Percentiles rank a stretch among this genome's conserved stretches.
phyloP scores from a whole-genome alignment of 2,329 filamentous ascomycete genomes.

The Neonectria hederae region DNA sequence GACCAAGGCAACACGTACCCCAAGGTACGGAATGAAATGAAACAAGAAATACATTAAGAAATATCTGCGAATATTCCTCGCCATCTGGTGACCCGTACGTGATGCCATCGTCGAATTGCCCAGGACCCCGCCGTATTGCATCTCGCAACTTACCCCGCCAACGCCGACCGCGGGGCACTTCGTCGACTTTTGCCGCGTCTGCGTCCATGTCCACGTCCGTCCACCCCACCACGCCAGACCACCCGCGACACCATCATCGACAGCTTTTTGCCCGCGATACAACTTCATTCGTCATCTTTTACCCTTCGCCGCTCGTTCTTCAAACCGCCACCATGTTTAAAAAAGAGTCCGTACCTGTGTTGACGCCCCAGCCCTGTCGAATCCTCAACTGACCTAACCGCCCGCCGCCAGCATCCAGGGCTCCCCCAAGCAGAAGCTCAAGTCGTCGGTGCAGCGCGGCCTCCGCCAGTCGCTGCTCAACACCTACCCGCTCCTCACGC shows the following conservation, averaged over 20 bases:
- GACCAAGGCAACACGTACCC: not conserved
- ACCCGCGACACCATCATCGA: constrained; percentile 14
- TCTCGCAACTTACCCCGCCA: constrained; percentile 45
- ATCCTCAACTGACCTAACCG: constrained; percentile 31
- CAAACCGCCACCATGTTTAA: constrained; percentile 78
- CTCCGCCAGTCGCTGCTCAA: constrained; percentile 85
- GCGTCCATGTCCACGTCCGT: constrained; percentile 14
- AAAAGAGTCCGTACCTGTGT: constrained; percentile 79
- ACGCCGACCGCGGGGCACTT: constrained; percentile 39
- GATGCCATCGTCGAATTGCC: not conserved
- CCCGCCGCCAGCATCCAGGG: constrained; percentile 66
- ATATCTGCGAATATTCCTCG: not conserved
- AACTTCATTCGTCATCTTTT: not conserved
- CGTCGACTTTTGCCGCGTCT: constrained; percentile 39
- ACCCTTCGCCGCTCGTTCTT: not conserved
- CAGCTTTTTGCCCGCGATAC: not conserved
- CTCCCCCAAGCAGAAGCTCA: constrained; percentile 92
- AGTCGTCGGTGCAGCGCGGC: constrained; percentile 90
- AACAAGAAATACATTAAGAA: not conserved
- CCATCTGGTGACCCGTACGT: not conserved
- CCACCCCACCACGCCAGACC: constrained; percentile 33
- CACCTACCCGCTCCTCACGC: constrained; percentile 85
- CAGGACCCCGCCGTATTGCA: constrained; percentile 37
- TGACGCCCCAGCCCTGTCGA: not conserved
- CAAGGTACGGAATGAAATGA: not conserved